Evolutionary conservation across 2,329 filamentous ascomycete species (phyloP).

Genomic region (Colletotrichum caudatum): DNA sequence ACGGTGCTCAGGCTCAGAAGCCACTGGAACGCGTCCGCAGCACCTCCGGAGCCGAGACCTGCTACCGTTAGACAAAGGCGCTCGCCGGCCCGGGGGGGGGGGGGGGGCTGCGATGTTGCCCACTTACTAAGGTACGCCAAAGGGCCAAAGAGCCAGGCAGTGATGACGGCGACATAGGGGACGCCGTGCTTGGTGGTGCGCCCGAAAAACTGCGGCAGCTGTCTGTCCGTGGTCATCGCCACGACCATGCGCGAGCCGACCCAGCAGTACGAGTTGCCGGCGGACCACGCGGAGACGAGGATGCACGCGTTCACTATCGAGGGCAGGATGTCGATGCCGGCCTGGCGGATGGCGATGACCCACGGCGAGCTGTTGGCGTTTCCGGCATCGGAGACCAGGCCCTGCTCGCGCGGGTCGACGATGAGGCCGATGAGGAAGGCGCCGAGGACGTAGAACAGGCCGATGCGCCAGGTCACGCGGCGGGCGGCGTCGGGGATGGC

Average conservation of each 20-base stretch:
- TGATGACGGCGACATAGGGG: conserved; percentile 57
- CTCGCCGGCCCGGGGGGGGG: conserved; percentile 48
- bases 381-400: conserved; percentile 54
- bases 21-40: conserved; percentile 59
- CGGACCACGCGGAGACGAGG: conserved; percentile 59
- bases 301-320: conserved; percentile 63
- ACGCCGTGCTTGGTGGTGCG: conserved; percentile 55
- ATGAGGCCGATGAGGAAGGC: conserved; percentile 59
- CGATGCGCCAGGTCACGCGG: conserved; percentile 59
- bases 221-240: conserved; percentile 46
- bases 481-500: conserved; percentile 58
- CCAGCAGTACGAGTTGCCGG: conserved; percentile 58
- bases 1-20: conserved; percentile 60
- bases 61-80: conserved; percentile 58
- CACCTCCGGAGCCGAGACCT: conserved; percentile 59
- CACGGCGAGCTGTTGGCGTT: conserved; percentile 58
- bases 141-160: conserved; percentile 53
- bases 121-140: conserved; percentile 58
- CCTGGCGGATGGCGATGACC: conserved; percentile 58
- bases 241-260: conserved; percentile 58
- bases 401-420: conserved; percentile 53
- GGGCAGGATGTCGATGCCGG: conserved; percentile 54
- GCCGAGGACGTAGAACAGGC: conserved; percentile 59
- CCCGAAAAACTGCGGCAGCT: conserved; percentile 52
- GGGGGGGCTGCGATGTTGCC: conserved; percentile 57